Base-by-base conservation (phyloP, 768 basidiomycete species). In the Pisolithus marmoratus region DNA sequence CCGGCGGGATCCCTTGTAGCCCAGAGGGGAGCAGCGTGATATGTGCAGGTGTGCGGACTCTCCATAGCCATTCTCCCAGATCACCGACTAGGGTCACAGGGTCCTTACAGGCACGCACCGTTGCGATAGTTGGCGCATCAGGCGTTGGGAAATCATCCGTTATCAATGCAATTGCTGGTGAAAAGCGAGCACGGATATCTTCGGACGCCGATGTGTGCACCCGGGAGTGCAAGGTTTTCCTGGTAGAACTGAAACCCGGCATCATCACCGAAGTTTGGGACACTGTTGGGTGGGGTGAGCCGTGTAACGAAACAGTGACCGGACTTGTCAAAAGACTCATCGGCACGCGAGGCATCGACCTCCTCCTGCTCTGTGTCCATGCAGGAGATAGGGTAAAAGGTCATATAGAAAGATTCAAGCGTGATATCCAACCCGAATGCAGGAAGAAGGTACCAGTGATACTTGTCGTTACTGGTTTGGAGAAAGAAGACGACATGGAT, bases 401-500 rank as follows among this genome's bases (percentile, higher is more conserved):
- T 26, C 43, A 44, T 22, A 7, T 44, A 17, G 43, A 44, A 11
- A 44, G 6, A 36, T 44, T 44, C 43, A 44, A 44, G 15, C 6
- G 24, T 8, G 7, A 22, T 5, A 22, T 23, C 15, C 17, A 22
- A 14, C 24, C 17, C 12, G 15, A n/a, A 17, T 17, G 17, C 3
- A 11, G 24, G 26, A 44, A 44, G 17, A 40, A 50, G 15, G 47
- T 50, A 17, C 50, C 46, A 9, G 47, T 60, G 14, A 50, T 52
- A 7, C 20, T 56, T 14, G 46, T 58, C 12, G 58, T 60, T 17
- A 60, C 54, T 4, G 58, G 58, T n/a, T 54, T 60, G 14, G 58
- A 62, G 43, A 58, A 34, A 7, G 54, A 65, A 7, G 38, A 49
- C 2, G 58, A 60, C 34, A 64, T 64, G 53, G 57, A 60, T 8